Evolutionary conservation across 345 rosid species (phyloP).

Genomic region (Crucihimalaya himalaica): DNA sequence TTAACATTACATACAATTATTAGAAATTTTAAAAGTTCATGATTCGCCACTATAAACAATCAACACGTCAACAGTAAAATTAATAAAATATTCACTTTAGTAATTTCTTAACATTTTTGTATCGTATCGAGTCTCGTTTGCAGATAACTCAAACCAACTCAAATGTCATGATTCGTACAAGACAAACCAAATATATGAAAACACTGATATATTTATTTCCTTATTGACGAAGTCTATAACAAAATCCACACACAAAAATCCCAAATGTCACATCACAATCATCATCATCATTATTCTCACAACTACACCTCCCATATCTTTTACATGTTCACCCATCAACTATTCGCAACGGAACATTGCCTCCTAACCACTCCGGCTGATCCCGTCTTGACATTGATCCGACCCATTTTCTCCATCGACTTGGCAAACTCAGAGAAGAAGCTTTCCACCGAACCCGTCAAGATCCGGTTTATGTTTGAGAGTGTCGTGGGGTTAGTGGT

Average conservation of each 20-base stretch:
- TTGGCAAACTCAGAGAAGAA: constrained; percentile 64
- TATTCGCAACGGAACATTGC: constrained; percentile 63
- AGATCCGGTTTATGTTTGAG: constrained; percentile 48
- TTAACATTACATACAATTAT: neutral
- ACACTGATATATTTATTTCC: neutral
- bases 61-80: neutral
- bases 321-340: constrained; percentile 30
- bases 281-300: constrained; percentile 16
- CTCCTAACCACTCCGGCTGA: constrained; percentile 66
- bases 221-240: constrained; percentile 17
- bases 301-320: constrained; percentile 8
- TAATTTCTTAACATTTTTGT: neutral
- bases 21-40: no score
- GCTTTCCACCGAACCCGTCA: constrained; percentile 49
- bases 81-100: neutral
- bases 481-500: constrained; percentile 57
- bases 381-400: constrained; percentile 66
- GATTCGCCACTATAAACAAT: neutral
- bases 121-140: neutral
- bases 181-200: constrained; percentile 1
- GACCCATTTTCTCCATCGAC: constrained; percentile 85
- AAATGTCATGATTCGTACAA: constrained; percentile 25
- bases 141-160: constrained; percentile 16
- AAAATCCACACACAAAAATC: constrained; percentile 36
- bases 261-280: constrained; percentile 19